phyloP scores from a whole-genome alignment of 2,329 filamentous ascomycete species.

The Colletotrichum noveboracense region DNA sequence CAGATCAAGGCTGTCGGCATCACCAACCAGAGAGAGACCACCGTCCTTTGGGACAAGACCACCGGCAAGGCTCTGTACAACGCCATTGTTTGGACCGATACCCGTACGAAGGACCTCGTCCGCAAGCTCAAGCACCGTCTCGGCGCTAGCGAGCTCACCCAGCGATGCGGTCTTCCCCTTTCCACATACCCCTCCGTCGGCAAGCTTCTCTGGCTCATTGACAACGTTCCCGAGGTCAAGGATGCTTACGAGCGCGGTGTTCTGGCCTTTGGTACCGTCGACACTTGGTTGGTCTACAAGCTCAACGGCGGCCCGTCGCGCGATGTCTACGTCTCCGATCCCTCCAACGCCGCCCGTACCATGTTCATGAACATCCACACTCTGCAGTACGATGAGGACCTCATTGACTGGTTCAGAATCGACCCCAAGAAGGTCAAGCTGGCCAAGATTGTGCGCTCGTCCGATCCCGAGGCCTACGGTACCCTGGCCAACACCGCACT shows the following conservation, averaged over 20 bases:
- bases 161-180: slow-evolving; percentile 76
- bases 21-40: slow-evolving; percentile 85
- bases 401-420: slow-evolving; percentile 77
- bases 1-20: slow-evolving; percentile 80
- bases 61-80: slow-evolving; percentile 81
- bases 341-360: slow-evolving; percentile 82
- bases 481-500: slow-evolving; percentile 64
- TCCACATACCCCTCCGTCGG: slow-evolving; percentile 84
- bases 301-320: slow-evolving; percentile 73
- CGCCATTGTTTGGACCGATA: slow-evolving; percentile 86
- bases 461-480: slow-evolving; percentile 73
- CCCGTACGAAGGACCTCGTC: slow-evolving; percentile 74
- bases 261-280: slow-evolving; percentile 80
- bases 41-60: slow-evolving; percentile 78
- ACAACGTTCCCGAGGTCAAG: slow-evolving; percentile 70
- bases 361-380: slow-evolving; percentile 88
- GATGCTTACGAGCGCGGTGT: slow-evolving; percentile 74
- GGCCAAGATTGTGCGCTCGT: slow-evolving; percentile 79
- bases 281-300: slow-evolving; percentile 82
- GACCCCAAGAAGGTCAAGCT: slow-evolving; percentile 72
- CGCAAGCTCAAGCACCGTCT: slow-evolving; percentile 72
- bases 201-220: slow-evolving; percentile 79
- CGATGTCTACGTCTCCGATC: slow-evolving; percentile 76
- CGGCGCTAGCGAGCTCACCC: slow-evolving; percentile 69
- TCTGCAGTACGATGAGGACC: slow-evolving; percentile 74